phyloP scores from a whole-genome alignment of 371 early-diverging fungal species.

The Parasitella parasitica region DNA sequence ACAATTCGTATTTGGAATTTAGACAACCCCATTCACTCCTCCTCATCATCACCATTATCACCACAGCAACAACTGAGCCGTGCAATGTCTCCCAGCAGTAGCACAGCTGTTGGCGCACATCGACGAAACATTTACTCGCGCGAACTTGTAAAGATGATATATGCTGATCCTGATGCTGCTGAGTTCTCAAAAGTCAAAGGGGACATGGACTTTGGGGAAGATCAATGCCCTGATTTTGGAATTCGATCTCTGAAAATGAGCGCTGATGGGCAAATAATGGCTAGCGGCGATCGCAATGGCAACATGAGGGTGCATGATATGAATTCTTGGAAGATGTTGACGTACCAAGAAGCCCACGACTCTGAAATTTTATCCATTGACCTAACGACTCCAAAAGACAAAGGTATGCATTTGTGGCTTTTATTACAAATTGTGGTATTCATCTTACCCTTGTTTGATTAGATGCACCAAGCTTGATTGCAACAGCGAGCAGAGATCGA shows the following conservation, averaged over 20 bases:
- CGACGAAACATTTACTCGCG: slow-evolving; percentile 61
- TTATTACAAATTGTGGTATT: background rate
- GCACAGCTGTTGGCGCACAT: slow-evolving; percentile 24
- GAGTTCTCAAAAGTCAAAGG: slow-evolving; percentile 37
- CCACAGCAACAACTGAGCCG: slow-evolving; percentile 3
- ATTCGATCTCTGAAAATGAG: slow-evolving; percentile 73
- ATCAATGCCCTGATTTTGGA: slow-evolving; percentile 60
- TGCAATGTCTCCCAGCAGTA: slow-evolving; percentile 29
- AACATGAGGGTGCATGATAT: slow-evolving; percentile 70
- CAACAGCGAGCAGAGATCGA: slow-evolving; percentile 82
- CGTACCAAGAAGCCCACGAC: slow-evolving; percentile 81
- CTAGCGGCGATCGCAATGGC: slow-evolving; percentile 79
- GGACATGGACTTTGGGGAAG: slow-evolving; percentile 37
- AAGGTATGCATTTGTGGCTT: background rate
- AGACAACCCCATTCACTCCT: slow-evolving; percentile 28
- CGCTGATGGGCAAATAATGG: slow-evolving; percentile 65
- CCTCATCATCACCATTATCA: slow-evolving; percentile 23
- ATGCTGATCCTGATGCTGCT: slow-evolving; percentile 52
- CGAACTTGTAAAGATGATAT: slow-evolving; percentile 61
- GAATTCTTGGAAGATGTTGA: slow-evolving; percentile 58
- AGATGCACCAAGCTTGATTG: slow-evolving; percentile 56
- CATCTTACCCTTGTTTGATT: background rate
- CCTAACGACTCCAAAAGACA: slow-evolving; percentile 47
- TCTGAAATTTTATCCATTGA: slow-evolving; percentile 82
- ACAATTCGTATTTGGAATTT: slow-evolving; percentile 83